Conservation (phyloP, 129 eudicot species). For the sunflower (Helianthus annuus) region DNA sequence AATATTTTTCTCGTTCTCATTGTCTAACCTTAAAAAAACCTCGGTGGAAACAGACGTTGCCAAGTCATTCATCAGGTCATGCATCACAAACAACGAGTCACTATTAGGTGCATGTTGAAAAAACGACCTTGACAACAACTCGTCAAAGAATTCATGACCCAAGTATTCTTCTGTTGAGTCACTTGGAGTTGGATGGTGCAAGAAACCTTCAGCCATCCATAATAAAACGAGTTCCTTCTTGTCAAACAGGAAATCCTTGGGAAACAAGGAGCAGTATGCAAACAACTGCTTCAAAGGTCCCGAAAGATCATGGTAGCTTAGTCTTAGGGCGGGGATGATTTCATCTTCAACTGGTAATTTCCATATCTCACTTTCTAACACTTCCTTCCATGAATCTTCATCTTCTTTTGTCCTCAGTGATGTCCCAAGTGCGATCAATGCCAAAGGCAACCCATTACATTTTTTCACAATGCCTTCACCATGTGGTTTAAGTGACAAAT, state of each 20-base stretch:
- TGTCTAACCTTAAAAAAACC: too few species aligned
- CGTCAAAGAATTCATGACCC: background rate
- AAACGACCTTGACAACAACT: too few species aligned
- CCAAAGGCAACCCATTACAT: too few species aligned
- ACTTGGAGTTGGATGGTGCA: background rate
- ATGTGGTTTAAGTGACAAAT: too few species aligned
- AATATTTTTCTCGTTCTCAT: too few species aligned
- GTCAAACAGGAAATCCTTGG: background rate
- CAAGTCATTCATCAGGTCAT: too few species aligned
- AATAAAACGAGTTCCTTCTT: background rate
- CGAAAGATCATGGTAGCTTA: slow-evolving; percentile 12
- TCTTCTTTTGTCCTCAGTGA: too few species aligned
- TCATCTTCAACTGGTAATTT: background rate
- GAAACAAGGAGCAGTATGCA: slow-evolving; percentile 11
- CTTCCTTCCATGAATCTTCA: background rate
- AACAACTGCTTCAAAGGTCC: background rate
- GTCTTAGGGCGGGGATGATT: background rate
- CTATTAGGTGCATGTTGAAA: too few species aligned
- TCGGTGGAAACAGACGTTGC: too few species aligned
- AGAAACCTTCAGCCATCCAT: slow-evolving; percentile 12
- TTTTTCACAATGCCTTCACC: too few species aligned
- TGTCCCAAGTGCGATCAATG: too few species aligned
- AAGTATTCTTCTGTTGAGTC: background rate
- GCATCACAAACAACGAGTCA: too few species aligned
- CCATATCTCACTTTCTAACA: background rate